phyloP scores from a whole-genome alignment of 176 grass and related monocot species.

The Aegilops sharonensis region DNA sequence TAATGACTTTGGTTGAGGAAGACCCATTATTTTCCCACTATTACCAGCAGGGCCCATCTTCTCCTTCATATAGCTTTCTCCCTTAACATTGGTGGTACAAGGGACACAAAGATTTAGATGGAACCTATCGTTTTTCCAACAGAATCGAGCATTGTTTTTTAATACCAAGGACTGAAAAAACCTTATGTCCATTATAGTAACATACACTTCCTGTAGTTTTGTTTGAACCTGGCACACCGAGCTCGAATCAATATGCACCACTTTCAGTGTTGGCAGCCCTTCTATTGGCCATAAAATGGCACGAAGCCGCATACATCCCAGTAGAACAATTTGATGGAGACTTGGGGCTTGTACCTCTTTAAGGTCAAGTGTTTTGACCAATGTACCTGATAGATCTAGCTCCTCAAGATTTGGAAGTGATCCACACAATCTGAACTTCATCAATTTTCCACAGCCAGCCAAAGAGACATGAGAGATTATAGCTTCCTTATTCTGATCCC shows the following conservation, averaged over 20 bases:
- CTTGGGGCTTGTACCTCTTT: neutral
- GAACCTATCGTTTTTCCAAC: neutral
- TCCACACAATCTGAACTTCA: neutral
- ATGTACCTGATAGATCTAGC: neutral
- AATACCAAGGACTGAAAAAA: neutral
- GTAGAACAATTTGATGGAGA: neutral
- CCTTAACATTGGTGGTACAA: neutral
- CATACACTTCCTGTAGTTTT: neutral
- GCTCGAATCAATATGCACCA: no score
- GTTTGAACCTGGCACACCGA: accelerated
- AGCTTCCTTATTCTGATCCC: neutral
- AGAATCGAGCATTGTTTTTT: accelerated
- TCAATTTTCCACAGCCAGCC: neutral
- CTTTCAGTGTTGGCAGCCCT: no score
- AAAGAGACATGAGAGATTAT: neutral
- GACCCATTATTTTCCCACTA: neutral
- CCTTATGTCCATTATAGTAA: no score
- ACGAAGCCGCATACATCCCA: neutral
- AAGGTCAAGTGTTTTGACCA: neutral
- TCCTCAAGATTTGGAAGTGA: neutral
- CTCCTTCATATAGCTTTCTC: neutral
- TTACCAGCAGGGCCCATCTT: neutral
- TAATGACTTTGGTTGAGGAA: no score
- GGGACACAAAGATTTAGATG: neutral
- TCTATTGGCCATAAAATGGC: neutral